phyloP scores from a whole-genome alignment of 305 asterid species.

The Petunia hybrid region DNA sequence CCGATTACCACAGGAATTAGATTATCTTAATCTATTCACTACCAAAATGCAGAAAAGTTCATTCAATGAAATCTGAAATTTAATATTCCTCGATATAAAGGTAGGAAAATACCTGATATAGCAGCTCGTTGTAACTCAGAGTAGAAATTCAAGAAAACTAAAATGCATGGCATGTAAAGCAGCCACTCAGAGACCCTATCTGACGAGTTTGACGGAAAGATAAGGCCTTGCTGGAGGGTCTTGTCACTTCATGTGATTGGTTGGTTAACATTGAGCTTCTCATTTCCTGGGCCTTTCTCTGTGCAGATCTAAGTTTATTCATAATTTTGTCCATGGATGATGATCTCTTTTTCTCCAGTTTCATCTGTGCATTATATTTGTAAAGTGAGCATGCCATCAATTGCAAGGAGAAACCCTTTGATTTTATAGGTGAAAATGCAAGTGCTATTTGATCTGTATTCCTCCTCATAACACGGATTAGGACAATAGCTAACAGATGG shows the following conservation, averaged over 20 bases:
- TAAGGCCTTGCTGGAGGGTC: constrained; percentile 60
- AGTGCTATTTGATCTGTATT: background rate
- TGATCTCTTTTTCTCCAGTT: constrained; percentile 93
- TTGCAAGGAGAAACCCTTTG: constrained; percentile 20
- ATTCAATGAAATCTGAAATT: constrained; percentile 7
- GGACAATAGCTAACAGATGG: constrained; percentile 11
- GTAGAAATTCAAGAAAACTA: constrained; percentile 33
- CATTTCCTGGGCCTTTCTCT: constrained; percentile 90
- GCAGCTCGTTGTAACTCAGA: background rate
- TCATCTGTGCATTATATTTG: constrained; percentile 61
- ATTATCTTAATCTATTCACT: constrained; percentile 3
- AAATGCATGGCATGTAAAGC: constrained; percentile 89
- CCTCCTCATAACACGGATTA: background rate
- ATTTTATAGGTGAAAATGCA: constrained; percentile 11
- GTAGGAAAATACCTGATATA: constrained; percentile 23
- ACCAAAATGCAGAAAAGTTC: background rate
- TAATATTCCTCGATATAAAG: background rate
- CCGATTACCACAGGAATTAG: constrained; percentile 19
- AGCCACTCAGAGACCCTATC: constrained; percentile 77
- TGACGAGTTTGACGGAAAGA: constrained; percentile 69
- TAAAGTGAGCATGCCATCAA: constrained; percentile 19
- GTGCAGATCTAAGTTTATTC: constrained; percentile 84
- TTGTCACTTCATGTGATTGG: constrained; percentile 50
- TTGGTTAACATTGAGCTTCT: constrained; percentile 63
- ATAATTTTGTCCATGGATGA: constrained; percentile 92